Conservation (phyloP, 805 yeast genomes). For the Metschnikowia cubensis region DNA sequence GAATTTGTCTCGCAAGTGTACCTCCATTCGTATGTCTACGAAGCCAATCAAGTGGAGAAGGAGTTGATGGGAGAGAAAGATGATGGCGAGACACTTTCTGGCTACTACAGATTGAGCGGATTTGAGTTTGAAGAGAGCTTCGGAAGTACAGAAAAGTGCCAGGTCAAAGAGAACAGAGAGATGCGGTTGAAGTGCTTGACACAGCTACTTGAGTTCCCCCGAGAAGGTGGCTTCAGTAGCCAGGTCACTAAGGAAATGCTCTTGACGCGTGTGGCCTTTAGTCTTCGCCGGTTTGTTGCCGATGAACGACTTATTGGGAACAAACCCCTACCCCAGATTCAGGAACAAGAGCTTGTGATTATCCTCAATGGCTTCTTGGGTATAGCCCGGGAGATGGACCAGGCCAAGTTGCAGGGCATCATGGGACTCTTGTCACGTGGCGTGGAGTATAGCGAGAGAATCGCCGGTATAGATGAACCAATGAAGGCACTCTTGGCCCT, state of each 20-base stretch:
- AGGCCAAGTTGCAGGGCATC: constrained; percentile 5
- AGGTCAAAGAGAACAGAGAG: constrained; percentile 38
- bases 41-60: constrained; percentile 50
- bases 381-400: constrained; percentile 7
- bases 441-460: constrained; percentile 11
- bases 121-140: constrained; percentile 48
- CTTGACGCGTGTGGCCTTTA: constrained; percentile 54
- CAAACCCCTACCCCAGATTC: constrained; percentile 65
- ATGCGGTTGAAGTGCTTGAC: constrained; percentile 56
- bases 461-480: constrained; percentile 7
- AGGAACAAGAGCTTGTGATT: constrained; percentile 55
- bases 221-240: constrained; percentile 7
- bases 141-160: constrained; percentile 59
- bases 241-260: constrained; percentile 33
- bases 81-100: constrained; percentile 5
- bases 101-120: constrained; percentile 16
- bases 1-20: constrained; percentile 49
- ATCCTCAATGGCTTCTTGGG: constrained; percentile 41
- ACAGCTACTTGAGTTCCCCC: constrained; percentile 44
- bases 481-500: constrained; percentile 8
- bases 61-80: constrained; percentile 15
- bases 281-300: constrained; percentile 59
- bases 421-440: constrained; percentile 11
- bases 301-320: constrained; percentile 55
- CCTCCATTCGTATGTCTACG: constrained; percentile 56